Evolutionary conservation across 108 stramenopile species (phyloP), one percentile per base, ranked within the genome.

Genomic region (Epithemia pelagica): DNA sequence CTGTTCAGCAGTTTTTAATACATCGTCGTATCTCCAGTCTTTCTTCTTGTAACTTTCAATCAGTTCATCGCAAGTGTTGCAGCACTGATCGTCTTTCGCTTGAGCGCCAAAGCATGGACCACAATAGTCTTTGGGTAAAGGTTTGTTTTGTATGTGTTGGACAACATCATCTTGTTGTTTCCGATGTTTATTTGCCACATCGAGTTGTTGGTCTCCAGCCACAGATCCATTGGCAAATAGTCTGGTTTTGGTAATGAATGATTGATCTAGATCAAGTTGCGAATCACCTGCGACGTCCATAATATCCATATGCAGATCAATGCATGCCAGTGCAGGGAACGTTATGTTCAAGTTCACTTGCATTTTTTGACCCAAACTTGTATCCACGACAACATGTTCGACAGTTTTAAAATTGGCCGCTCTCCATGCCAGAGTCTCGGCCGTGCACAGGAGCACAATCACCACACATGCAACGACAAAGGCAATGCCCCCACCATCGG

Each of bases 231-330:
- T 77, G 29, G 73, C 74, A 58, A 72, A 61, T 1, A 72, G 33
- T 18, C 89, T 70, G 15, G 79, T 72, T 28, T 64, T 74, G 71
- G 89, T 94, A 58, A 75, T 72, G 33, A 90, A 64, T 1, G 80
- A 83, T 54, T 98, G 95, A 29, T 91, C 91, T n/a, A 97, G 68
- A 61, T 92, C 72, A 23, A 96, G 60, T 71, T 98, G 96, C 21
- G 96, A 94, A 74, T 99, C 97, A 5, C 99, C 99, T 2, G 99
- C 96, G 24, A 97, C 94, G 70, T 99, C 99, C 80, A 99, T 98
- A 0, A 91, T 95, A 74, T 99, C 97, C 32, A 99, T 65, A 70
- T 99, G 97, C 52, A 98, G 75, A 71, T 99, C 96, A 21, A 84
- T 78, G 78, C 99, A 99, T 30, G 83, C 84, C 58, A 99, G 69